Evolutionary conservation across 2,329 filamentous ascomycete species (phyloP).

Genomic region (Thyridium curvatum): DNA sequence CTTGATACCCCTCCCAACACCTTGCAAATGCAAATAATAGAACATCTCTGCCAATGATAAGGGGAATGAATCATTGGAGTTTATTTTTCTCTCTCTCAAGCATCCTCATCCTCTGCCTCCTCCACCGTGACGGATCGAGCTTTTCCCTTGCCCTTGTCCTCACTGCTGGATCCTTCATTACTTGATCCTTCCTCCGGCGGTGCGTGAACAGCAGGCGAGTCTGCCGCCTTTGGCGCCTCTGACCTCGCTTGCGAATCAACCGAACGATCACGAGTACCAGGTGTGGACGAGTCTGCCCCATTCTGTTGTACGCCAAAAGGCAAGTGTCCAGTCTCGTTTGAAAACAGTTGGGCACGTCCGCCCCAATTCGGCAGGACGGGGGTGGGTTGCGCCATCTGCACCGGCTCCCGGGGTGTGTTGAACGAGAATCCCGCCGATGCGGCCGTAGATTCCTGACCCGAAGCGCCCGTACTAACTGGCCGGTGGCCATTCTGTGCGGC

Average conservation of each 20-base stretch:
- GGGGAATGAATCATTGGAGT: too few relatives aligned
- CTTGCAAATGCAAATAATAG: too few relatives aligned
- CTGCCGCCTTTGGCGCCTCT: not conserved
- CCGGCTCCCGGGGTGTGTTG: constrained; percentile 10
- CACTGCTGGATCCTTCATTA: constrained; percentile 8
- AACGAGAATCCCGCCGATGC: too few relatives aligned
- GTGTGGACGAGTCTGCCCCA: not conserved
- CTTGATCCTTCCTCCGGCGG: not conserved
- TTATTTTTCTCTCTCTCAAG: constrained; percentile 2
- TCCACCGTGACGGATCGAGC: constrained; percentile 36
- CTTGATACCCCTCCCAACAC: too few relatives aligned
- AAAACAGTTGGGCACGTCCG: constrained; percentile 42
- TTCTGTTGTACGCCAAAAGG: constrained; percentile 4
- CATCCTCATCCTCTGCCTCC: constrained; percentile 32
- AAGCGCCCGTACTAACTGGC: not conserved
- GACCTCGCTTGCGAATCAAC: too few relatives aligned
- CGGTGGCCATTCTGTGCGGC: too few relatives aligned
- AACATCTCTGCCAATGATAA: too few relatives aligned
- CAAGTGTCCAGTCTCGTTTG: constrained; percentile 2
- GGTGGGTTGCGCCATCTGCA: constrained; percentile 38
- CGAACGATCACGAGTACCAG: too few relatives aligned
- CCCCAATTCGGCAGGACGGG: constrained; percentile 45
- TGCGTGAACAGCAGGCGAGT: constrained; percentile 1
- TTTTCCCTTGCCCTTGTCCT: constrained; percentile 28
- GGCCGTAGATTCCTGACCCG: too few relatives aligned